phyloP scores from a whole-genome alignment of 768 basidiomycete genomes.

The Phylloporus sp. region DNA sequence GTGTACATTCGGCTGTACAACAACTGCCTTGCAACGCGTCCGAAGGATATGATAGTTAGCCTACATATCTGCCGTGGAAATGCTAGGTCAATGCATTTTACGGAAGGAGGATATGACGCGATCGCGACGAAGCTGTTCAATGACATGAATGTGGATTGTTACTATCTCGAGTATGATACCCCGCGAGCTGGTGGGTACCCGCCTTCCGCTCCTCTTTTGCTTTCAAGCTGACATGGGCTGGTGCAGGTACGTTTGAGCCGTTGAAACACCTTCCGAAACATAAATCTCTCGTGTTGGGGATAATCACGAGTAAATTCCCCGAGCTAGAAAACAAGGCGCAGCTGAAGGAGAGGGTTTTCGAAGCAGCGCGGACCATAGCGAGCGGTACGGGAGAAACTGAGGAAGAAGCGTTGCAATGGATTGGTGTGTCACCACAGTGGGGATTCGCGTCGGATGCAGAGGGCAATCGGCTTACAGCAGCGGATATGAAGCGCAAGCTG shows the following conservation, averaged over 20 bases:
- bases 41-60: background rate
- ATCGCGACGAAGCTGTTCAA: constrained; percentile 46
- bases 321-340: constrained; percentile 39
- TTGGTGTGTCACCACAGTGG: constrained; percentile 47
- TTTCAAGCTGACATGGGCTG: background rate
- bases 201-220: background rate
- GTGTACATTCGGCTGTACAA: background rate
- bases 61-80: background rate
- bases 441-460: constrained; percentile 47
- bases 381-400: constrained; percentile 34
- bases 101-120: constrained; percentile 43
- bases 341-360: constrained; percentile 37
- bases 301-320: constrained; percentile 43
- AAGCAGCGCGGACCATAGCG: constrained; percentile 42
- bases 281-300: constrained; percentile 40
- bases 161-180: constrained; percentile 49
- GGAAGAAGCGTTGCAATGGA: constrained; percentile 37
- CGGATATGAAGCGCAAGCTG: constrained; percentile 34
- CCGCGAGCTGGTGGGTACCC: constrained; percentile 38
- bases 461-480: constrained; percentile 26
- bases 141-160: constrained; percentile 40
- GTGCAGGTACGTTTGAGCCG: constrained; percentile 30
- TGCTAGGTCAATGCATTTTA: background rate
- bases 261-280: constrained; percentile 30
- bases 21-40: background rate